These are phyloP conservation scores for Apiospora kogelbergensis DNA, from an alignment of 2,329 filamentous ascomycete genomes.

Conservation along the genomic window DNA sequence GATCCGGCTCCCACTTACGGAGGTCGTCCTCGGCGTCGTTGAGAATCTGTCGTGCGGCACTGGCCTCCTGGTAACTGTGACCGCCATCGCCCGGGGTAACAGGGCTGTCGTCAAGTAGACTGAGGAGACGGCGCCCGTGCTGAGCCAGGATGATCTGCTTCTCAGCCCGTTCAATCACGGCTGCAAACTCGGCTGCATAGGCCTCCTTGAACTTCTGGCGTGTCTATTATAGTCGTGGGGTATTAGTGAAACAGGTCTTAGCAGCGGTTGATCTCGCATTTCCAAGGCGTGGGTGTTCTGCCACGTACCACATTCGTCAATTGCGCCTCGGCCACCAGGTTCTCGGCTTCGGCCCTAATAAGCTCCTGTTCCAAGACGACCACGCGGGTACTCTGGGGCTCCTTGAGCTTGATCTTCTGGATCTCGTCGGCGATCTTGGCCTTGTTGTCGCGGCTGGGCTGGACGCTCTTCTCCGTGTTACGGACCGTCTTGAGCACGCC, in stretches of 20 bases:
- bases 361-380: conserved; percentile 93
- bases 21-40: conserved; percentile 92
- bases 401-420: conserved; percentile 85
- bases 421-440: conserved; percentile 91
- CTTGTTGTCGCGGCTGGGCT: conserved; percentile 86
- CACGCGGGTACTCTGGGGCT: conserved; percentile 79
- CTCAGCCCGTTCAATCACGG: conserved; percentile 92
- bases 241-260: neutral
- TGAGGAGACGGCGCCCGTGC: conserved; percentile 81
- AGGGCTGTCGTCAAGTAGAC: conserved; percentile 84
- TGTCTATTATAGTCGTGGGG: conserved; percentile 55
- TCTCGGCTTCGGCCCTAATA: conserved; percentile 92
- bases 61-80: conserved; percentile 63
- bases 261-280: neutral
- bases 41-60: conserved; percentile 78
- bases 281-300: neutral
- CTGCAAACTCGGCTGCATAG: conserved; percentile 83
- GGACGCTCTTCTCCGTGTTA: conserved; percentile 93
- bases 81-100: conserved; percentile 83
- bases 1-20: conserved; percentile 65
- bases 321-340: conserved; percentile 93
- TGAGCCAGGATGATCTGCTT: conserved; percentile 94
- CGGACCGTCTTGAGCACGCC: conserved; percentile 84
- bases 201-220: conserved; percentile 95
- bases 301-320: conserved; percentile 81